Evolutionary conservation across 1,284 basidiomycete species (phyloP).

Genomic region (Amylostereum areolatum): DNA sequence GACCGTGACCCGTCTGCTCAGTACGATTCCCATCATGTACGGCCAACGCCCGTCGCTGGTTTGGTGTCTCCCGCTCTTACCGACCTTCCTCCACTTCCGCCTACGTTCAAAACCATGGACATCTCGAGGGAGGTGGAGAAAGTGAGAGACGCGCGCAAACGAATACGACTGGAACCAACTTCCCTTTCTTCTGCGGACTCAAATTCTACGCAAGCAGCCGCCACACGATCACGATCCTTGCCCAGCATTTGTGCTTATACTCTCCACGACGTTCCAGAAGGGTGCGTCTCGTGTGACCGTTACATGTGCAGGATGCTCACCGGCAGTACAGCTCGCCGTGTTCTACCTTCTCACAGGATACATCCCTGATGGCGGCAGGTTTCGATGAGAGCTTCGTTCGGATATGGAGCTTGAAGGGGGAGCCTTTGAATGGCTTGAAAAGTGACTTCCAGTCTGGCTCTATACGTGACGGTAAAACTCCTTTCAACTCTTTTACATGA

Average conservation of each 20-base stretch:
- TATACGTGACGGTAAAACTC: slow-evolving; percentile 57
- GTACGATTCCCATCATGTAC: slow-evolving; percentile 53
- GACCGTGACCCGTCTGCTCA: slow-evolving; percentile 62
- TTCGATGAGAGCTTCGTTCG: slow-evolving; percentile 96
- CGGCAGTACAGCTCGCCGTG: slow-evolving; percentile 66
- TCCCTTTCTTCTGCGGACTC: slow-evolving; percentile 47
- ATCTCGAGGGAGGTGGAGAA: slow-evolving; percentile 89
- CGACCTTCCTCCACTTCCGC: slow-evolving; percentile 77
- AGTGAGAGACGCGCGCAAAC: slow-evolving; percentile 85
- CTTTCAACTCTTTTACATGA: slow-evolving; percentile 19
- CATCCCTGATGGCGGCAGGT: slow-evolving; percentile 92
- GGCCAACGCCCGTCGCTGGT: slow-evolving; percentile 43
- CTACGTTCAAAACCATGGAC: slow-evolving; percentile 82
- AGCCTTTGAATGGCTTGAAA: slow-evolving; percentile 75
- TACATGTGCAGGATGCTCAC: neutral
- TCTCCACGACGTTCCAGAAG: slow-evolving; percentile 85
- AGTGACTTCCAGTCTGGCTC: slow-evolving; percentile 68
- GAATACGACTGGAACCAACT: slow-evolving; percentile 81
- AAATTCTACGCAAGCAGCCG: slow-evolving; percentile 51
- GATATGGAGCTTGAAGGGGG: slow-evolving; percentile 93
- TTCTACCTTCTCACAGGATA: slow-evolving; percentile 87
- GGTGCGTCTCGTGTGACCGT: slow-evolving; percentile 43
- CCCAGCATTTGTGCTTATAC: slow-evolving; percentile 94
- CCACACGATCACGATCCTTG: slow-evolving; percentile 55
- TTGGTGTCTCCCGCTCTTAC: slow-evolving; percentile 58